Conservation (phyloP, 257 asterid genomes). For the Datura wrightii region DNA sequence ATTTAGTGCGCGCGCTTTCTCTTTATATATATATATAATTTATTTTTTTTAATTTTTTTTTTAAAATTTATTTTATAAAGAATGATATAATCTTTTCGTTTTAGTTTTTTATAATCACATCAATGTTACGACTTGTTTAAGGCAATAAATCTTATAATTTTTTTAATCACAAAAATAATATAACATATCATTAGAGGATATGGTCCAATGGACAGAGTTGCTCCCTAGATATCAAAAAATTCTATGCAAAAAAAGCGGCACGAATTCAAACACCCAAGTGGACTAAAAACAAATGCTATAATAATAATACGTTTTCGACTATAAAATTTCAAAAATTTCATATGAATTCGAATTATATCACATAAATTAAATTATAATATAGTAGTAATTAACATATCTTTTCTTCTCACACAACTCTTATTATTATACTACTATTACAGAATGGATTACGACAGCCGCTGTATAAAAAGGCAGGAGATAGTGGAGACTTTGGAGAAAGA, state of each 20-base stretch:
- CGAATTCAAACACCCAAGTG: too few species aligned
- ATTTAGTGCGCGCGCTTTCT: background rate
- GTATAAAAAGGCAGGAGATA: slow-evolving; percentile 48
- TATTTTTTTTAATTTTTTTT: too few species aligned
- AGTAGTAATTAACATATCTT: background rate
- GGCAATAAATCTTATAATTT: too few species aligned
- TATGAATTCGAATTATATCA: background rate
- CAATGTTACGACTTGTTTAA: background rate
- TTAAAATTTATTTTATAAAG: too few species aligned
- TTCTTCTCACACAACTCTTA: background rate
- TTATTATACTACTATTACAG: slow-evolving; percentile 34
- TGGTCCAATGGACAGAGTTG: too few species aligned
- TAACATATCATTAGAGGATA: too few species aligned
- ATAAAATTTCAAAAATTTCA: background rate
- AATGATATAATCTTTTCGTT: too few species aligned
- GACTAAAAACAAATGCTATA: background rate
- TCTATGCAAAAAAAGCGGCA: too few species aligned
- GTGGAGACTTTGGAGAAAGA: slow-evolving; percentile 47
- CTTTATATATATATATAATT: background rate
- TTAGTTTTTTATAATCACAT: background rate
- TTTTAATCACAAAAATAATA: too few species aligned
- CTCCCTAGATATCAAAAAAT: too few species aligned
- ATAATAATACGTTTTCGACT: background rate
- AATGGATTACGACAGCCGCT: slow-evolving; percentile 50
- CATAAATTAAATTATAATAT: background rate